Percentiles rank a stretch among this genome's conserved stretches.
These are phyloP conservation scores for Chaetomiaceae sp. DNA, from an alignment of 2,329 filamentous ascomycete genomes.

Conservation along the genomic window DNA sequence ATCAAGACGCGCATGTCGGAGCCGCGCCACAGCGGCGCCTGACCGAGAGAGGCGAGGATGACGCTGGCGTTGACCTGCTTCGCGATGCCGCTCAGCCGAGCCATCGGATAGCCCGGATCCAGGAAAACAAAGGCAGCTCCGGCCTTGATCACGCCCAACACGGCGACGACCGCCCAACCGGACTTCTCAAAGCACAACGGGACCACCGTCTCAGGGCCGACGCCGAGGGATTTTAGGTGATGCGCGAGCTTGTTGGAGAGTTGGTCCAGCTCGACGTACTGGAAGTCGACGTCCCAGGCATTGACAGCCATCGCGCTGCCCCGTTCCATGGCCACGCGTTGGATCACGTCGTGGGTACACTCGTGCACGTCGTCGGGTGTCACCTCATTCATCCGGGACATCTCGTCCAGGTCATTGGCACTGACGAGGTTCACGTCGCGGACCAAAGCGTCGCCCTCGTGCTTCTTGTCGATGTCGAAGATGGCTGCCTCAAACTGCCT, in stretches of 20 bases:
- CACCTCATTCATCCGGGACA: too few relatives aligned
- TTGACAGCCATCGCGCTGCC: constrained; percentile 20
- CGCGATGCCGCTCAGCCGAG: background rate
- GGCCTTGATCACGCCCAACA: constrained; percentile 26
- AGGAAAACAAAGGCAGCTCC: constrained; percentile 18
- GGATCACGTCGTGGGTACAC: too few relatives aligned
- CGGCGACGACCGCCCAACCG: constrained; percentile 18
- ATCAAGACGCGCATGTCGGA: too few relatives aligned
- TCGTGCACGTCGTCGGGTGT: too few relatives aligned
- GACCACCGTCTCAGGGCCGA: constrained; percentile 20
- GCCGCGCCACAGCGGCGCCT: too few relatives aligned
- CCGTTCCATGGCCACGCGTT: too few relatives aligned
- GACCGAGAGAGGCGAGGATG: constrained; percentile 13
- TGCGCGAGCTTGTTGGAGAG: constrained; percentile 15
- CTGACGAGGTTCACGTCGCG: too few relatives aligned
- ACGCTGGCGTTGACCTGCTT: background rate
- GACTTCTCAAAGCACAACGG: constrained; percentile 27
- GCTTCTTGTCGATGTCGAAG: too few relatives aligned
- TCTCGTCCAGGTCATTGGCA: too few relatives aligned
- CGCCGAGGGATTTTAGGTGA: constrained; percentile 12
- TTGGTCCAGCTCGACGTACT: constrained; percentile 20
- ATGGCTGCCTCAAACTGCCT: too few relatives aligned
- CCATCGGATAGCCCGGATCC: background rate
- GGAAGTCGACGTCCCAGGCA: constrained; percentile 21
- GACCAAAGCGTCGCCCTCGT: too few relatives aligned